A percentile compares a stretch with the other conserved stretches of the same genome.
phyloP scores from a whole-genome alignment of 495 filamentous ascomycete species.

The Penicillium manginii region DNA sequence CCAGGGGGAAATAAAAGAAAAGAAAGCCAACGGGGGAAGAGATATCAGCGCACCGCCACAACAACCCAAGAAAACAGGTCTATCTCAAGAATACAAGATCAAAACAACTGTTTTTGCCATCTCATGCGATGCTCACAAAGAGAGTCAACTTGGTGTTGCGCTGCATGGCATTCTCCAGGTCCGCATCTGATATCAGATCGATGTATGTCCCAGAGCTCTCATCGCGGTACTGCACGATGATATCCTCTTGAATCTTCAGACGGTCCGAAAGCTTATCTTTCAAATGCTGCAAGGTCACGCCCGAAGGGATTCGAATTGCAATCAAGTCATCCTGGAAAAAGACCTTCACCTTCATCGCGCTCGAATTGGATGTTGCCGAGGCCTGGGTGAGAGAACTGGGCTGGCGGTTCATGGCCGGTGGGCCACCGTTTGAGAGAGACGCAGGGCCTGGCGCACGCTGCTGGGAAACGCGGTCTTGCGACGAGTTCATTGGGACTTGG shows the following conservation, averaged over 20 bases:
- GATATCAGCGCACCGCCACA: not conserved
- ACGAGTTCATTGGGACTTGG: constrained; percentile 67
- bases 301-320: constrained; percentile 81
- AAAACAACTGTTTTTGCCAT: not conserved
- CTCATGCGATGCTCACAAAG: constrained; percentile 65
- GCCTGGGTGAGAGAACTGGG: constrained; percentile 73
- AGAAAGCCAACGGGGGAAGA: not conserved
- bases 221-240: constrained; percentile 84
- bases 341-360: constrained; percentile 87
- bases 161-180: constrained; percentile 77
- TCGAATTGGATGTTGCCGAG: constrained; percentile 54
- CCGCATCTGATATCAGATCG: constrained; percentile 74
- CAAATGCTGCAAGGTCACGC: constrained; percentile 77
- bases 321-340: constrained; percentile 90
- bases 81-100: constrained; percentile 12
- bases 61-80: constrained; percentile 2
- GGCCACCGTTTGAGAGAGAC: constrained; percentile 43
- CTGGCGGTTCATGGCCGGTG: constrained; percentile 69
- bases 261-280: constrained; percentile 80
- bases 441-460: constrained; percentile 57
- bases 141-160: constrained; percentile 87
- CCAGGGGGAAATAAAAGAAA: constrained; percentile 3
- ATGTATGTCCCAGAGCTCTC: constrained; percentile 76
- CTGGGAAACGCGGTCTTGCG: constrained; percentile 61
- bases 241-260: constrained; percentile 72